Evolutionary conservation across 331 rosid genomes (phyloP).

Genomic region (Acacia pycnantha): DNA sequence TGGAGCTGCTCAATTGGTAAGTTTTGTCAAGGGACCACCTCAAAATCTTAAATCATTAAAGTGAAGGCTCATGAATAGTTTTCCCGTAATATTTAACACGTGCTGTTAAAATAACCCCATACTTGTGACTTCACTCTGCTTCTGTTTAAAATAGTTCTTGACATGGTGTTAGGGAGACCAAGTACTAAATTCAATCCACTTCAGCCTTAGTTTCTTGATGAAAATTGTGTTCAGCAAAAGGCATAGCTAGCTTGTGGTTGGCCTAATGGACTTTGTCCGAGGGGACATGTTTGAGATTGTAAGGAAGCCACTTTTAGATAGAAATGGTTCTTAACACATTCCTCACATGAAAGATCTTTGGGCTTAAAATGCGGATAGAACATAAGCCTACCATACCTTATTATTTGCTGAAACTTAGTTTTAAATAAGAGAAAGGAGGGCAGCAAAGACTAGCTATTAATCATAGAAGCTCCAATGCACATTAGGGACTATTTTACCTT

Average conservation of each 20-base stretch:
- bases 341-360: too few relatives aligned
- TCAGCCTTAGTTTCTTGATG: background rate
- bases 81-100: background rate
- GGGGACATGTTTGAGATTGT: background rate
- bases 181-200: background rate
- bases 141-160: background rate
- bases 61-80: background rate
- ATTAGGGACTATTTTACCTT: background rate
- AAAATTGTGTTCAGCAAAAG: background rate
- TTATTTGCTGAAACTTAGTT: too few relatives aligned
- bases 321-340: too few relatives aligned
- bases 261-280: background rate
- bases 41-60: background rate
- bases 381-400: too few relatives aligned
- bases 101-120: background rate
- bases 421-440: too few relatives aligned
- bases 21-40: slow-evolving; percentile 26
- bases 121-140: background rate
- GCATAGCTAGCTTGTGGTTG: background rate
- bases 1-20: slow-evolving; percentile 96
- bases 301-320: too few relatives aligned
- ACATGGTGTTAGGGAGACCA: background rate
- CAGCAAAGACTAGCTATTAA: background rate
- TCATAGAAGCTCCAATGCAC: background rate
- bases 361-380: too few relatives aligned